phyloP scores from a whole-genome alignment of 441 rosid genomes.

The Pelargonium fulgidum region DNA sequence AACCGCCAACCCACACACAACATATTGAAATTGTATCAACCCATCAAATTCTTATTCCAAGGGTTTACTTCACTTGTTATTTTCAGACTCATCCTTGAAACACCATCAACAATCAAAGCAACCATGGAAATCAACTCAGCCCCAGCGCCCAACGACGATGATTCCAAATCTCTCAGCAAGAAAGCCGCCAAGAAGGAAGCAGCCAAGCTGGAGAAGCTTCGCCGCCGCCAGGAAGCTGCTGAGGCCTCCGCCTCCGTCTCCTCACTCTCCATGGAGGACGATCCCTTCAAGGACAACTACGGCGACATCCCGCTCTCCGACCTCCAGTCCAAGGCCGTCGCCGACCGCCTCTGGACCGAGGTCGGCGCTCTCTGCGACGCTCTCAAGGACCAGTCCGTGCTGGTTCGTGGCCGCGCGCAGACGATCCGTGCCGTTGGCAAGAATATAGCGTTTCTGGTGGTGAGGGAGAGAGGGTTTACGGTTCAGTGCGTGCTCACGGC shows the following conservation, averaged over 20 bases:
- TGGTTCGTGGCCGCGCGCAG: conserved; percentile 60
- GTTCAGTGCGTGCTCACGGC: conserved; percentile 63
- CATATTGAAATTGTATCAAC: too few relatives aligned
- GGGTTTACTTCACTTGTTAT: too few relatives aligned
- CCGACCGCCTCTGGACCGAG: conserved; percentile 38
- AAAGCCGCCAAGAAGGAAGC: conserved; percentile 88
- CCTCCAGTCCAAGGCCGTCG: conserved; percentile 43
- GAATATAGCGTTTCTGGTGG: conserved; percentile 58
- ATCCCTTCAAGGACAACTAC: conserved; percentile 43
- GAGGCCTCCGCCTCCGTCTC: conserved; percentile 27
- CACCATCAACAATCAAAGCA: too few relatives aligned
- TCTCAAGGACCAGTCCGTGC: conserved; percentile 37
- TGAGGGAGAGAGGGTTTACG: conserved; percentile 55
- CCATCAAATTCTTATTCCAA: too few relatives aligned
- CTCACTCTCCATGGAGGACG: conserved; percentile 38
- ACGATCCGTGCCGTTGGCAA: conserved; percentile 43
- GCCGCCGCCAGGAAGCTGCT: conserved; percentile 57
- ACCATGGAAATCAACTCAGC: too few relatives aligned
- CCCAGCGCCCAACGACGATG: background rate
- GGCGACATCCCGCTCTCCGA: conserved; percentile 56
- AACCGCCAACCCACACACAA: too few relatives aligned
- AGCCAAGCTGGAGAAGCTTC: conserved; percentile 67
- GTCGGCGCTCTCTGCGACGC: conserved; percentile 33
- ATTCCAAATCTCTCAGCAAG: conserved; percentile 41
- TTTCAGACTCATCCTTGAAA: too few relatives aligned